Base-by-base conservation (phyloP, 164 flowering plant species). In the Saururus chinensis region DNA sequence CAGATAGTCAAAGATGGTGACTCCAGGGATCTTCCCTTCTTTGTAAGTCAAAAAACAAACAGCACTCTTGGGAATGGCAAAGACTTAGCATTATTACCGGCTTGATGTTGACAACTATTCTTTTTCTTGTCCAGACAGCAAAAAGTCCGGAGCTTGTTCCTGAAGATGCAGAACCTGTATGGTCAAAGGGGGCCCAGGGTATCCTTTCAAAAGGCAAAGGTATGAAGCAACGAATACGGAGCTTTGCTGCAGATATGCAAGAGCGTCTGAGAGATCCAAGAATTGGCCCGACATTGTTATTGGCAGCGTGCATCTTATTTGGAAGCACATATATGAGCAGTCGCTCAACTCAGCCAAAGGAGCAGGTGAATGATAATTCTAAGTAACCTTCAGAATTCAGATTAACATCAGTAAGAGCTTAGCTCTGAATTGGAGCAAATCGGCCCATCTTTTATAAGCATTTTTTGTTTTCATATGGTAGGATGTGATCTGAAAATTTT, bases 1-100 rank as follows among this genome's bases (percentile, higher is more conserved):
- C 67, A 77, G 59, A 91, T 77, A 69, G 70, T 95, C 56, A 66
- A 77, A 68, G 96, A 89, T 75, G 97, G 99, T 25, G 99, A 95
- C 70, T 71, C 89, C 19, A 77, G 70, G 25, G 79, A 91, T 64
- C 85, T 95, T 51, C 99, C 96, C 24, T 80, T 78, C 71, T 89
- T 71, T 72, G 99, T 95, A 84, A 82, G 93, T 72, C 4, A 45
- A 45, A 17, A 17, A 45, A 45, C 49, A 45, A 12, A 45, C 14
- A 45, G 14, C 17, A 45, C 17, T 45, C 14, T 12, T 45, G 4
- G 14, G 49, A 45, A 17, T 45, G 7, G 14, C 17, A 12, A 45
- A 45, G 4, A 21, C 35, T n/a, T n/a, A n/a, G n/a, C n/a, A n/a
- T n/a, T n/a, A n/a, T n/a, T n/a, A n/a, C n/a, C n/a, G n/a, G n/a